Conservation (phyloP, 2,329 filamentous ascomycete species). For the Aspergillus intermedius region DNA sequence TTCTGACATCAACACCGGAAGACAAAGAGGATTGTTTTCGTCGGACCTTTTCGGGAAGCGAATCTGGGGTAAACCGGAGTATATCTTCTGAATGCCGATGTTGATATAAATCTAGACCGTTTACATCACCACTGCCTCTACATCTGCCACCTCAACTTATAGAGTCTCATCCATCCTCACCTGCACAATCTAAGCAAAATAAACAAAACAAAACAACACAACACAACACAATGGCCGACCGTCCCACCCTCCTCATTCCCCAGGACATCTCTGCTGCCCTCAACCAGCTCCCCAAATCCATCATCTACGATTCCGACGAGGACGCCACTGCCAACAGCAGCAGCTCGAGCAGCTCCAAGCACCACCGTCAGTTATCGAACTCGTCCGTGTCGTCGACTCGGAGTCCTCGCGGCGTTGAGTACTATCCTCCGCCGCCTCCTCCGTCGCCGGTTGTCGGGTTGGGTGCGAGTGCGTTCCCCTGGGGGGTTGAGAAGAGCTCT, state of each 20-base stretch:
- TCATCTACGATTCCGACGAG: not conserved
- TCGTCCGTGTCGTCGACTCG: not conserved
- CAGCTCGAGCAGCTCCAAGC: conserved; percentile 8
- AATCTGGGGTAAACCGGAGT: not conserved
- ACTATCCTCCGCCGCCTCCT: conserved; percentile 24
- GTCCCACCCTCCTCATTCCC: conserved; percentile 21
- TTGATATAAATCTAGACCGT: not conserved
- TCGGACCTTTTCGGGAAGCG: not conserved
- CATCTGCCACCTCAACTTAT: not conserved
- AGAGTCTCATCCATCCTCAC: not conserved
- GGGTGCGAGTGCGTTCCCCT: conserved; percentile 10
- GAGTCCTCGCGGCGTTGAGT: conserved; percentile 1
- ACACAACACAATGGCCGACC: conserved; percentile 4
- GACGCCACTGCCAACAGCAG: not conserved
- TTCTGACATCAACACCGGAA: not conserved
- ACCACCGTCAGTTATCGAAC: conserved; percentile 9
- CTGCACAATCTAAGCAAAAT: not conserved
- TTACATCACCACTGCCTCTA: not conserved
- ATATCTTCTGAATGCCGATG: not conserved
- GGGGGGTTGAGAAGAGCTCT: conserved; percentile 1
- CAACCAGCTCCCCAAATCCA: conserved; percentile 4
- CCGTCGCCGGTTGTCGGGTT: conserved; percentile 20
- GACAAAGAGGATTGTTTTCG: not conserved
- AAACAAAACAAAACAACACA: not conserved
- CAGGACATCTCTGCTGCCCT: conserved; percentile 36